Conservation (phyloP, 768 basidiomycete genomes). For the Tylopilus rubrobrunneus region DNA sequence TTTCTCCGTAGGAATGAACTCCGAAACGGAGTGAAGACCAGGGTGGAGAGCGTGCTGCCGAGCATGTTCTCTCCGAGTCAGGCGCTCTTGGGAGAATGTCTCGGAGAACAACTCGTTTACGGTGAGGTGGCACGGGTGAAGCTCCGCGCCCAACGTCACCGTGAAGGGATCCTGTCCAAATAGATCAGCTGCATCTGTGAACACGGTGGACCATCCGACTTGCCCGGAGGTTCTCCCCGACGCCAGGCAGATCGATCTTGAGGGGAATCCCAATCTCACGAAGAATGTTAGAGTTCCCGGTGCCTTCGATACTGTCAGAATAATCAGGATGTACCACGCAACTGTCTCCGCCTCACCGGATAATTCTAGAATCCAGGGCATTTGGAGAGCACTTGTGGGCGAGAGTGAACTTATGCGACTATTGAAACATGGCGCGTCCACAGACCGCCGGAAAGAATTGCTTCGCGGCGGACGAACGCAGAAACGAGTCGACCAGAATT, state of each 20-base stretch:
- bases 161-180: conserved; percentile 9
- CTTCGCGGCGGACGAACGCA: conserved; percentile 13
- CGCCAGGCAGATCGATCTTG: conserved; percentile 33
- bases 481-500: conserved; percentile 9
- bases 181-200: too few species aligned
- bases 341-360: conserved; percentile 14
- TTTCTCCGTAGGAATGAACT: conserved; percentile 12
- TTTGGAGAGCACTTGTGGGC: conserved; percentile 25
- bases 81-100: conserved; percentile 3
- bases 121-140: conserved; percentile 3
- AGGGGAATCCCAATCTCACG: conserved; percentile 19
- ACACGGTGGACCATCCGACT: too few species aligned
- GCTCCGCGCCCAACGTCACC: conserved; percentile 9
- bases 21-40: conserved; percentile 8
- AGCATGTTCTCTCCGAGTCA: conserved; percentile 6
- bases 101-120: conserved; percentile 11
- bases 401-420: not conserved
- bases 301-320: conserved; percentile 2
- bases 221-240: conserved; percentile 13
- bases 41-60: conserved; percentile 15
- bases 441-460: conserved; percentile 18
- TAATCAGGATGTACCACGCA: not conserved
- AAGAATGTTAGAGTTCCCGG: conserved; percentile 11
- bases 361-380: conserved; percentile 34
- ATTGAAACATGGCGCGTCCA: not conserved